Conservation (phyloP, 208 protist genomes). For the Leishmania turanica region DNA sequence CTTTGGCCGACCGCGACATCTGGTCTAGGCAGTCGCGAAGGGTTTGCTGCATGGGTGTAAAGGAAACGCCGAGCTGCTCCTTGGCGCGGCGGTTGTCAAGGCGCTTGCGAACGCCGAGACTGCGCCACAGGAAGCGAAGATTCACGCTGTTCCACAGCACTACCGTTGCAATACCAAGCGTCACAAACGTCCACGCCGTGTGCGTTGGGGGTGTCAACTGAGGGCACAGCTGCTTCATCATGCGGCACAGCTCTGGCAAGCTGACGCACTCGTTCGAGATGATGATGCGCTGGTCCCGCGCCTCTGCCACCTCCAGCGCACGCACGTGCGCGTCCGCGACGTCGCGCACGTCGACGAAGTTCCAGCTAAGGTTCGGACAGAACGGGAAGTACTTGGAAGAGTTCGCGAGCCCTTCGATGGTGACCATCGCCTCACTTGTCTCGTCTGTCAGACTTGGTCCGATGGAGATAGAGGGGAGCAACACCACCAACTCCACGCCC, state of each 20-base stretch:
- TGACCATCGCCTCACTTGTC: slow-evolving; percentile 81
- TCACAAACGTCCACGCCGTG: slow-evolving; percentile 81
- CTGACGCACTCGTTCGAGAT: slow-evolving; percentile 78
- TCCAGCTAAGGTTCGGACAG: slow-evolving; percentile 86
- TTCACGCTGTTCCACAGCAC: slow-evolving; percentile 58
- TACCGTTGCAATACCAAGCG: slow-evolving; percentile 59
- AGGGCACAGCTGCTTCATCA: slow-evolving; percentile 77
- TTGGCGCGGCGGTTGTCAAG: slow-evolving; percentile 66
- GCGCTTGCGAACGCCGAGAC: slow-evolving; percentile 73
- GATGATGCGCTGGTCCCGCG: slow-evolving; percentile 86
- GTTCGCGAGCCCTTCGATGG: slow-evolving; percentile 69
- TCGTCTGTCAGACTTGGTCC: slow-evolving; percentile 84
- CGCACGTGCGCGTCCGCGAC: slow-evolving; percentile 87
- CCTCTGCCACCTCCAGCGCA: slow-evolving; percentile 70
- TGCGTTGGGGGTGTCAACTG: slow-evolving; percentile 80
- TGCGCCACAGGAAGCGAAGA: slow-evolving; percentile 83
- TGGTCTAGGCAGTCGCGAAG: slow-evolving; percentile 72
- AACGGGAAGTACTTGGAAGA: slow-evolving; percentile 78
- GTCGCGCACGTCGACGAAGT: slow-evolving; percentile 91
- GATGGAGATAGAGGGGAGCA: slow-evolving; percentile 86
- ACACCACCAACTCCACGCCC: slow-evolving; percentile 86
- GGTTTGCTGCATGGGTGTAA: slow-evolving; percentile 83
- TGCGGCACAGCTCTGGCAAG: slow-evolving; percentile 65
- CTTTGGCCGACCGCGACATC: slow-evolving; percentile 58
- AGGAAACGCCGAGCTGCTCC: slow-evolving; percentile 61